A percentile compares a stretch with the other conserved stretches of the same genome.
Evolutionary conservation across 257 asterid species (phyloP).

Genomic region (Forsythia viridissima): DNA sequence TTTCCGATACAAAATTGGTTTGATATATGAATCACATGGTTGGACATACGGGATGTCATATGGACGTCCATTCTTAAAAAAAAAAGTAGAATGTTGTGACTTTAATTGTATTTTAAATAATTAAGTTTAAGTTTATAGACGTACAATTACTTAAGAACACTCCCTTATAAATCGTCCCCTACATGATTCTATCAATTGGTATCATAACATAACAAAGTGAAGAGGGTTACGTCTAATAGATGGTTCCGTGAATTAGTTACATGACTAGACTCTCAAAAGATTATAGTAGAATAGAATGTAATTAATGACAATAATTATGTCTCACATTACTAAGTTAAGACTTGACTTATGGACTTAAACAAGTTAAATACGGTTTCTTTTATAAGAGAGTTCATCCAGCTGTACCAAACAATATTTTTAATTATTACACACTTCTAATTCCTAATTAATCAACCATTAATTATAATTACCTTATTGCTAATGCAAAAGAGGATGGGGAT

Average conservation of each 20-base stretch:
- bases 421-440: not conserved
- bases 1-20: no score
- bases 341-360: not conserved
- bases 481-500: not conserved
- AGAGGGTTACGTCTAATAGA: not conserved
- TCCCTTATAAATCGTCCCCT: no score
- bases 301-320: not conserved
- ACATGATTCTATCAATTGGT: no score
- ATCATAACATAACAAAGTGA: not conserved
- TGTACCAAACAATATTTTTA: not conserved
- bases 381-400: not conserved
- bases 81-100: no score
- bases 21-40: no score
- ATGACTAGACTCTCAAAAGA: not conserved
- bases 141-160: no score
- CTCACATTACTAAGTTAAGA: not conserved
- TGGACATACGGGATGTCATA: no score
- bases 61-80: no score
- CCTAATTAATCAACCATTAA: not conserved
- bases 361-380: not conserved
- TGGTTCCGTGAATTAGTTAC: not conserved
- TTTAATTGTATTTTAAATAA: no score
- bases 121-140: no score
- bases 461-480: not conserved
- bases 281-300: not conserved